Evolutionary conservation across 106 monocot species (phyloP).

Genomic region (Narthecium ossifragum): DNA sequence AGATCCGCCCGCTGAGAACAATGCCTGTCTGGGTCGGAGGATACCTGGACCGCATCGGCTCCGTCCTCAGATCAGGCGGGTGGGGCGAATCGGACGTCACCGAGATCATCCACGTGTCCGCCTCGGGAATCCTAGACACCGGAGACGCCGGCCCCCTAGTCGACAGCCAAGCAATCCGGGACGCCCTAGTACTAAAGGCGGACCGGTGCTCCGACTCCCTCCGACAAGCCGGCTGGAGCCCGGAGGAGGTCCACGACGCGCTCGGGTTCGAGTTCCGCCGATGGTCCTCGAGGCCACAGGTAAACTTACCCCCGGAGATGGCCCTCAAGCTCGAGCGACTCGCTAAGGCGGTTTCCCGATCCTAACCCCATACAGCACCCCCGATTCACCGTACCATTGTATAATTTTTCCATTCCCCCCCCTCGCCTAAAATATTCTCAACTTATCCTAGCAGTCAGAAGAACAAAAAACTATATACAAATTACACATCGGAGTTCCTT

Average conservation of each 20-base stretch:
- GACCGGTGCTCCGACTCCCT: constrained; percentile 36
- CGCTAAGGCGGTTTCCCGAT: constrained; percentile 12
- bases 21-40: constrained; percentile 29
- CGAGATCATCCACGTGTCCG: constrained; percentile 38
- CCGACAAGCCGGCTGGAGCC: constrained; percentile 40
- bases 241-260: constrained; percentile 40
- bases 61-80: constrained; percentile 24
- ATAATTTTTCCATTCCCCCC: too few relatives aligned
- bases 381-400: too few relatives aligned
- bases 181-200: constrained; percentile 28
- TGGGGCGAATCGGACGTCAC: constrained; percentile 35
- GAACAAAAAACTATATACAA: too few relatives aligned
- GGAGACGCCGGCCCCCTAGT: not conserved
- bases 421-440: too few relatives aligned
- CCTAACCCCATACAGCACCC: too few relatives aligned
- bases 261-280: constrained; percentile 14
- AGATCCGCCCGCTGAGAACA: constrained; percentile 20
- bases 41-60: constrained; percentile 25
- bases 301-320: constrained; percentile 24
- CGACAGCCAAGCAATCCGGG: constrained; percentile 24
- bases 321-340: constrained; percentile 19
- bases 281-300: not conserved
- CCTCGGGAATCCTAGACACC: not conserved
- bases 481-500: too few relatives aligned
- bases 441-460: too few relatives aligned